Base-by-base conservation (phyloP, 2,329 filamentous ascomycete species). In the Fusarium clavum region DNA sequence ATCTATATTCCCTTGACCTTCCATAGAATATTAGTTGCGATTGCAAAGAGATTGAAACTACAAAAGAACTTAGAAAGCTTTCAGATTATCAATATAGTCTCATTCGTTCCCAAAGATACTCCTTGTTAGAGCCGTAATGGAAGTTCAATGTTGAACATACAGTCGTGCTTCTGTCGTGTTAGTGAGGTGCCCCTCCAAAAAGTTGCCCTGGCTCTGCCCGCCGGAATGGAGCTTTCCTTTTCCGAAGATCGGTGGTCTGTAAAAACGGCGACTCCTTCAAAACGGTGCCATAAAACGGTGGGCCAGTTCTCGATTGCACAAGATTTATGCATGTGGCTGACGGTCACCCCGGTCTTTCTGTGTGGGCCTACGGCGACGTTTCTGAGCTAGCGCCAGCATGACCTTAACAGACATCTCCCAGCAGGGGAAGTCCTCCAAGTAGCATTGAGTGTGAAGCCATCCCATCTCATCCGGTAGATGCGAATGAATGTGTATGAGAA, bases 151-250 rank as follows among this genome's bases (percentile, higher is more conserved):
- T 51, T 38, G 16, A 30, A 6, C 22, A 25, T 51, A 29, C 27
- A 14, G 20, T n/a, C 8, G 30, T 32, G 47, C 27, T 62, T 51
- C 34, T 16, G 38, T 48, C 56, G 25, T 34, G 27, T 60, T 38
- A 38, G 30, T 60, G 34, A 38, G 10, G 0, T 38, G 40, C 59
- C 59, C 59, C 59, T 61, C 59, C 59, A 62, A 61, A 61, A 62
- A 41, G 47, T 27, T 16, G 38, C 11, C 13, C 55, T 59, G 22
- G 38, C 30, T 51, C 48, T 32, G 29, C 52, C 59, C 45, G 40
- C 59, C 57, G 46, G 59, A 61, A 46, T 24, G 59, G 46, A 62
- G 34, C 20, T 43, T 62, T 16, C 18, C 47, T 46, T 62, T 62
- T 54, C 60, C 53, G 58, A 41, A 40, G 22, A 27, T 38, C 32